Evolutionary conservation across 2,329 filamentous ascomycete genomes (phyloP), one percentile per base, ranked within the genome.

Genomic region (Trichoderma sp.): DNA sequence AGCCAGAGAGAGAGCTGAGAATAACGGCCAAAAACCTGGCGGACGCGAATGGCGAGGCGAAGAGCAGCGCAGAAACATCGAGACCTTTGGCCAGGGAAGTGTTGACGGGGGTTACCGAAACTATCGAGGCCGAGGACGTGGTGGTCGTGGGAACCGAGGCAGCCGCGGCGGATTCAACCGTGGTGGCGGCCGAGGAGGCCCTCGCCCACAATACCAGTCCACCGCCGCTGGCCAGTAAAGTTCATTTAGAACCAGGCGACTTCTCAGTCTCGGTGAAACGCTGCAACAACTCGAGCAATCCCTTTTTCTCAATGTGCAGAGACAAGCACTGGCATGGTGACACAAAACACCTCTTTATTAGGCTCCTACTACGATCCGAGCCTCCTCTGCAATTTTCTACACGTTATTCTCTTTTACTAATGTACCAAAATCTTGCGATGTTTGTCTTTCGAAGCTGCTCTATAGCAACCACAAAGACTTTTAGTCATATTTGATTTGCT

Each of bases 61-160:
- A 79, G 96, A 98, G 79, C 92, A 97, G 78, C 93, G 91, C 79
- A 94, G 93, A 83, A 98, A 98, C 78, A 92, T 99, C 77, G 96
- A 99, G 82, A 99, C 96, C 0, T 99, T 99, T 74, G 96, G 96
- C 10, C 94, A 98, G 79, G 94, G 94, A 65, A 97, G 94, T 74
- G 94, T 99, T 27, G 96, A 99, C 74, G 91, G 89, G 62, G 87
- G 89, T 19, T 92, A 89, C 78, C 88, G 92, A 71, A 91, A 92
- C 72, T 96, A 90, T 80, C 90, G 94, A 63, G 92, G 93, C 35
- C 88, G 93, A 55, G 92, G 92, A 43, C 89, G 94, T 69, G 92
- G 92, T 27, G 87, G 91, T 33, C 55, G 91, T 24, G 64, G 64
- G 31, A 37, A 31, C 33, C 57, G 57, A 53, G 80, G 82, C 58